phyloP scores from a whole-genome alignment of 768 basidiomycete genomes.

The Clitopilus hobsonii region DNA sequence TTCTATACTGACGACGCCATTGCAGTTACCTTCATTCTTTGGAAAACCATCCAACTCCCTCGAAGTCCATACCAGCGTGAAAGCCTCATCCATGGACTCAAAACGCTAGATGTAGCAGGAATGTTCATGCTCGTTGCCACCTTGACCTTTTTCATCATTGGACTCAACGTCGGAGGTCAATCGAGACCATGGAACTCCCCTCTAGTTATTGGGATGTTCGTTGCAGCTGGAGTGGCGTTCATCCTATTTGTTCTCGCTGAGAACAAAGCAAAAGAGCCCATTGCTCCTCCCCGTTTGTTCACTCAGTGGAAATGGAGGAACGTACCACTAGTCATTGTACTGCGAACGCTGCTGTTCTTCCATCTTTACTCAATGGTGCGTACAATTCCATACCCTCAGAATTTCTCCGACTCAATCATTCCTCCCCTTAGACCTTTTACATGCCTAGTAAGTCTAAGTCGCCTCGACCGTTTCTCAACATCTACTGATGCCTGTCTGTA shows the following conservation, averaged over 20 bases:
- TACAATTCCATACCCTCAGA: background rate
- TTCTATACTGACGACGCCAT: background rate
- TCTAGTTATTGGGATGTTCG: conserved; percentile 17
- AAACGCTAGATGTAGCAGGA: conserved; percentile 16
- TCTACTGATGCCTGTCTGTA: conserved; percentile 2
- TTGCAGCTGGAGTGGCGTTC: conserved; percentile 15
- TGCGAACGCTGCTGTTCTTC: conserved; percentile 18
- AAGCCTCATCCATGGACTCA: conserved; percentile 7
- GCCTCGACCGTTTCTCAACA: conserved; percentile 1
- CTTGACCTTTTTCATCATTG: conserved; percentile 19
- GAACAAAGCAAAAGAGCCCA: conserved; percentile 14
- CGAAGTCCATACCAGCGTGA: conserved; percentile 8
- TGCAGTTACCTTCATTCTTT: conserved; percentile 17
- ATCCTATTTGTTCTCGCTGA: conserved; percentile 16
- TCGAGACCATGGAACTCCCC: conserved; percentile 18
- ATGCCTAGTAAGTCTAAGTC: conserved; percentile 13
- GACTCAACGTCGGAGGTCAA: conserved; percentile 21
- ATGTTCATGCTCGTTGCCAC: conserved; percentile 17
- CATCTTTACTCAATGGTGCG: conserved; percentile 18
- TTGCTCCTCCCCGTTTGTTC: conserved; percentile 17
- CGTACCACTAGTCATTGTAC: conserved; percentile 18
- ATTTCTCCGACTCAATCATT: background rate
- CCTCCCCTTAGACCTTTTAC: conserved; percentile 17
- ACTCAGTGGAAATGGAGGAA: conserved; percentile 22
- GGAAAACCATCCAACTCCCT: conserved; percentile 14